Evolutionary conservation across 2,329 filamentous ascomycete species (phyloP).

Genomic region (Trichoderma endophyticum): DNA sequence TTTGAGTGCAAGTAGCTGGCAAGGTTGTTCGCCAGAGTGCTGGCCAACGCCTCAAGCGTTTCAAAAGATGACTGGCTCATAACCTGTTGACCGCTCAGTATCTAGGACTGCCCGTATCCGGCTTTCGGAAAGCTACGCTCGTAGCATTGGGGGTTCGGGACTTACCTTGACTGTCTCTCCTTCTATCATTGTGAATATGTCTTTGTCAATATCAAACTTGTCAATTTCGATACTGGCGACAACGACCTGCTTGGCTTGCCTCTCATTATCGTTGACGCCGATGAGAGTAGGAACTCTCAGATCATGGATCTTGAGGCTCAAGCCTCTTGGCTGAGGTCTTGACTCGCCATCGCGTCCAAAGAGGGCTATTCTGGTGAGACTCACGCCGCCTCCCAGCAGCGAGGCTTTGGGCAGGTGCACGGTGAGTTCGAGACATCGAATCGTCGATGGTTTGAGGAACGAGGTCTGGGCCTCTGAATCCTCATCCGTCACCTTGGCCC

Average conservation of each 20-base stretch:
- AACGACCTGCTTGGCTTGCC: slow-evolving; percentile 63
- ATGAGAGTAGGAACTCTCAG: slow-evolving; percentile 65
- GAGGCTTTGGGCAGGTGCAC: slow-evolving; percentile 65
- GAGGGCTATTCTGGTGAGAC: slow-evolving; percentile 46
- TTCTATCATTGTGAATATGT: slow-evolving; percentile 58
- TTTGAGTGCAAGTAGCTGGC: slow-evolving; percentile 39
- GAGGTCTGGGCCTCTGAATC: slow-evolving; percentile 20
- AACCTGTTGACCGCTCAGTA: slow-evolving; percentile 35
- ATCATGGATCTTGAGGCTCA: slow-evolving; percentile 49
- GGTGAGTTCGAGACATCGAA: slow-evolving; percentile 50
- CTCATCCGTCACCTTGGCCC: neutral
- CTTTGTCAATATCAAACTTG: slow-evolving; percentile 40
- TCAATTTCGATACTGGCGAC: slow-evolving; percentile 63
- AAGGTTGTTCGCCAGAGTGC: slow-evolving; percentile 45
- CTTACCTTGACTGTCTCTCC: slow-evolving; percentile 59
- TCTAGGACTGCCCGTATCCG: neutral
- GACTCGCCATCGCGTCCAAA: slow-evolving; percentile 33
- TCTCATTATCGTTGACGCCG: slow-evolving; percentile 70
- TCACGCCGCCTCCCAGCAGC: slow-evolving; percentile 60
- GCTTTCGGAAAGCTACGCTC: neutral
- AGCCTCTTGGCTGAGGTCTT: slow-evolving; percentile 27
- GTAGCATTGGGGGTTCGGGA: slow-evolving; percentile 7
- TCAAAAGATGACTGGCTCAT: slow-evolving; percentile 57
- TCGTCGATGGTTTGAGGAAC: slow-evolving; percentile 32
- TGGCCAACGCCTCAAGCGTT: slow-evolving; percentile 60